Evolutionary conservation across 768 basidiomycete species (phyloP), one percentile per base, ranked within the genome.

Genomic region (Calocybe gangraenosa): DNA sequence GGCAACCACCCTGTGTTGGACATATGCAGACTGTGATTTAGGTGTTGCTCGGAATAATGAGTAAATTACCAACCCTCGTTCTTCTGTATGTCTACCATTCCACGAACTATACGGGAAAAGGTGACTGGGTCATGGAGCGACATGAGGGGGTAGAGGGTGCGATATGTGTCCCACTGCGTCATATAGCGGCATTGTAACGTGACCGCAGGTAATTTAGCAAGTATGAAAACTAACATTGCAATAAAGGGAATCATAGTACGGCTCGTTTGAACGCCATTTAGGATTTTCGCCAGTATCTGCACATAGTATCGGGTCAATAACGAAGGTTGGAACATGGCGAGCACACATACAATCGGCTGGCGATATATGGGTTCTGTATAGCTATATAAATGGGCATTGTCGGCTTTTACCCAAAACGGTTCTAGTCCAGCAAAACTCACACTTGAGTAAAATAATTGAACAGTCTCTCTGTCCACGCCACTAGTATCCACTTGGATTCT

Each of bases 171-270:
- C 82, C 81, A 81, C 79, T 82, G n/a, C 34, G n/a, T 5, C 6
- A 35, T 43, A 37, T 42, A n/a, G n/a, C n/a, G n/a, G n/a, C n/a
- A n/a, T n/a, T n/a, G n/a, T n/a, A n/a, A n/a, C 30, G 23, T 15
- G 19, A 18, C 13, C 10, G 37, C 18, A 20, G 44, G 34, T 38
- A 5, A 41, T 13, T n/a, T n/a, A n/a, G n/a, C n/a, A n/a, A n/a
- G n/a, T n/a, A n/a, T n/a, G n/a, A n/a, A n/a, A n/a, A 28, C 25
- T 11, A 48, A 80, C 81, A 46, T 84, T 83, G 62, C 82, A 84
- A 49, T 84, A 83, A 40, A 82, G 70, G 0, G 81, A 81, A 57
- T 84, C 81, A 44, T 70, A 83, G 49, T 84, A 84, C 0, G 82
- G 81, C 50, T 82, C 81, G 0, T 69, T 70, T 0, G 81, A 83